Evolutionary conservation across 345 rosid species (phyloP), one percentile per base, ranked within the genome.

Genomic region (Salix suchowensis): DNA sequence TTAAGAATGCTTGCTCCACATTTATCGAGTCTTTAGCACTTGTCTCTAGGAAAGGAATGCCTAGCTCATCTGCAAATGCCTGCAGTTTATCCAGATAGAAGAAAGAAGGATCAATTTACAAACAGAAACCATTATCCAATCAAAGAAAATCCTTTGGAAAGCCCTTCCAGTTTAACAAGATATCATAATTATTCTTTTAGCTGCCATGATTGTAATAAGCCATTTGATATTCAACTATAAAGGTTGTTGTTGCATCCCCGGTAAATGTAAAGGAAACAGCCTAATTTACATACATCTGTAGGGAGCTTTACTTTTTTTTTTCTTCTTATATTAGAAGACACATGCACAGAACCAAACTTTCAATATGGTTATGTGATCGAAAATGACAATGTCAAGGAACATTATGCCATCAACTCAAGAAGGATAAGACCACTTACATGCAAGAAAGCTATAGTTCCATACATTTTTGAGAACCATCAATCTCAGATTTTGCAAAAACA

Each of bases 21-120:
- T 92, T 92, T 69, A 87, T 88, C 60, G 95, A 78, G 81, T 91
- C 95, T 86, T 91, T 91, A 75, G 97, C 97, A 84, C 95, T 92
- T 55, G 97, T 91, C 86, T 92, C 95, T 21, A 92, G 90, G 82
- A 91, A 89, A 34, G 93, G 93, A 75, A 92, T 89, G 75, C 92
- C 93, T 7, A 89, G 91, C 77, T 92, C 93, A 77, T 91, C 95
- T 36, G 95, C 95, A 74, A 91, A 85, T 34, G 94, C 96, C 96
- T 92, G 81, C 34, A 66, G 55, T 65, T 58, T 62, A 54, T 80
- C 46, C 48, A 65, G 37, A 76, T 44, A 34, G 28, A 74, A 15
- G 8, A 72, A 74, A 73, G 76, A 62, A 77, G 10, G 71, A 77
- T 14, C 66, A 83, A 77, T 67, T 75, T 34, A 26, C 60, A 72